phyloP scores from a whole-genome alignment of 2,329 filamentous ascomycete genomes.

The Talaromyces sp. region DNA sequence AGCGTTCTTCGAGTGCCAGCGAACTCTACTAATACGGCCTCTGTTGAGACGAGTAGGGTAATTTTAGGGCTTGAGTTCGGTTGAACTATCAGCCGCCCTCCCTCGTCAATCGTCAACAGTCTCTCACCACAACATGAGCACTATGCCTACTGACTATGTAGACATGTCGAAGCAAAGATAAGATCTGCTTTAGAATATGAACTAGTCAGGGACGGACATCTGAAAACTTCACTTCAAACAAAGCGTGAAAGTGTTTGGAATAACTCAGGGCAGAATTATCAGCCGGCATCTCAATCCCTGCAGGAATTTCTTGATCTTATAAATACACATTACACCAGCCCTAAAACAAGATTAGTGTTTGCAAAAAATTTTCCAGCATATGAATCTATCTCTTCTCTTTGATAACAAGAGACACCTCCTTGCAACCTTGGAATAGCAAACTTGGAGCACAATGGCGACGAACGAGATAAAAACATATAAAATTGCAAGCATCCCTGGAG shows the following conservation, averaged over 20 bases:
- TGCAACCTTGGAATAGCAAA: background rate
- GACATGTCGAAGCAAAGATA: background rate
- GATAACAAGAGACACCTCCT: background rate
- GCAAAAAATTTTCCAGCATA: background rate
- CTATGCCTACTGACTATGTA: background rate
- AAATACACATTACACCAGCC: background rate
- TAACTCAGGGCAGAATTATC: background rate
- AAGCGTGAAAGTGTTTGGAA: no score
- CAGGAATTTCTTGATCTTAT: background rate
- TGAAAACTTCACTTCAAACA: background rate
- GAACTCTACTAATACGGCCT: background rate
- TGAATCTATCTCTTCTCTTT: background rate
- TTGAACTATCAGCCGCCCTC: background rate
- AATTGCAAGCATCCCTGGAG: slow-evolving; percentile 60
- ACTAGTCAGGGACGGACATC: background rate
- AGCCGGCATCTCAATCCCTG: background rate
- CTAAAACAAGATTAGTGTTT: no score
- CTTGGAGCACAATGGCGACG: background rate
- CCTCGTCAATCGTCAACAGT: background rate
- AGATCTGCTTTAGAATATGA: background rate
- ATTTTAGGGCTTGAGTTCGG: background rate
- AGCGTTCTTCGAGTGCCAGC: no score
- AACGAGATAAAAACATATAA: slow-evolving; percentile 36
- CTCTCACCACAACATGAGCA: background rate
- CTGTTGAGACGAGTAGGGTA: background rate